Percentiles rank a stretch among this genome's conserved stretches.
Evolutionary conservation across 306 rosid species (phyloP).

Genomic region (Begonia masoniana): DNA sequence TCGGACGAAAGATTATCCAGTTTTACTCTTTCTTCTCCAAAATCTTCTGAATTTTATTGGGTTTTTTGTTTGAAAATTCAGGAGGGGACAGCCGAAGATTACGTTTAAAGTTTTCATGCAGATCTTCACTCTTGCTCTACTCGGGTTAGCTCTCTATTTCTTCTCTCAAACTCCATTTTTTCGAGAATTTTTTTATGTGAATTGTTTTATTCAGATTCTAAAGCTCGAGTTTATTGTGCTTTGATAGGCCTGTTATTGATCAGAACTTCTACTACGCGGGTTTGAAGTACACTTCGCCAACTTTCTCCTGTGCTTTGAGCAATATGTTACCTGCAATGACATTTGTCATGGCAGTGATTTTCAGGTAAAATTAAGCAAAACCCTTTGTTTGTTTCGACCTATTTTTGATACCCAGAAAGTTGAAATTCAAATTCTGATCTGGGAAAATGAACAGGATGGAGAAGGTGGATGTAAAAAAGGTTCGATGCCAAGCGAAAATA

Average conservation of each 20-base stretch:
- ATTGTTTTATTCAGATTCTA: too few species aligned
- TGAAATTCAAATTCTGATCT: neutral
- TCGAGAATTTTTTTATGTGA: too few species aligned
- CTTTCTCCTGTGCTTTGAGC: slow-evolving; percentile 90
- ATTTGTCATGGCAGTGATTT: slow-evolving; percentile 64
- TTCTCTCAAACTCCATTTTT: too few species aligned
- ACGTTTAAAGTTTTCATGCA: slow-evolving; percentile 59
- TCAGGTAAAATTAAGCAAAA: slow-evolving; percentile 29
- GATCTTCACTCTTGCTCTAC: slow-evolving; percentile 59
- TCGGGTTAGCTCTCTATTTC: slow-evolving; percentile 44
- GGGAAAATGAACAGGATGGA: slow-evolving; percentile 56
- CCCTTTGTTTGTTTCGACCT: neutral
- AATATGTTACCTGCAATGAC: slow-evolving; percentile 93
- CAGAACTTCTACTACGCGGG: slow-evolving; percentile 93
- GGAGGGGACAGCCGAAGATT: slow-evolving; percentile 69
- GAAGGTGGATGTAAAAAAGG: slow-evolving; percentile 48
- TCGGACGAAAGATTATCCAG: neutral
- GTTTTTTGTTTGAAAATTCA: slow-evolving; percentile 17
- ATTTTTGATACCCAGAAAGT: neutral
- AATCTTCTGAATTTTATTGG: neutral
- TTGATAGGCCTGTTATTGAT: slow-evolving; percentile 79
- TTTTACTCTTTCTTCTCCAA: neutral
- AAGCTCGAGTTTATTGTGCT: too few species aligned
- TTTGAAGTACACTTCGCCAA: slow-evolving; percentile 70
- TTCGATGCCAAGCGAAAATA: slow-evolving; percentile 72